Percentiles rank a stretch among this genome's conserved stretches.
Evolutionary conservation across 768 basidiomycete genomes (phyloP).

Genomic region (Hebeloma cylindrosporum): DNA sequence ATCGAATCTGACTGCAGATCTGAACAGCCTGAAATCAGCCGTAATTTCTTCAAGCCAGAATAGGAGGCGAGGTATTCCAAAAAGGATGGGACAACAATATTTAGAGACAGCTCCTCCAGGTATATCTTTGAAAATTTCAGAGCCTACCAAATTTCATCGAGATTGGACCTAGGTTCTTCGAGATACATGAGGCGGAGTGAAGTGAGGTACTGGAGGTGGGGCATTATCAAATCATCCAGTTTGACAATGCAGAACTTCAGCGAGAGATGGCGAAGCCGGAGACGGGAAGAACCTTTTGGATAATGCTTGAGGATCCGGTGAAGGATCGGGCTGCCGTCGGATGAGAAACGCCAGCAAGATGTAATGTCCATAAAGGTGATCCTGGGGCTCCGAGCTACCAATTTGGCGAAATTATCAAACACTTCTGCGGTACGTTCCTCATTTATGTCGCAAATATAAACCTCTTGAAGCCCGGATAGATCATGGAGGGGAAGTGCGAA

Average conservation of each 20-base stretch:
- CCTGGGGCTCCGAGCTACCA: constrained; percentile 10
- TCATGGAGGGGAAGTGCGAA: constrained; percentile 1
- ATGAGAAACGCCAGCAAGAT: constrained; percentile 8
- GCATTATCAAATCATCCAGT: constrained; percentile 8
- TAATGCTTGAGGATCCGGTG: constrained; percentile 16
- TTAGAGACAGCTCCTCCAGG: constrained; percentile 6
- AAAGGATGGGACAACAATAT: not conserved
- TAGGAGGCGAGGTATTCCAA: constrained; percentile 9
- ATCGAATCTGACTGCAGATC: constrained; percentile 1
- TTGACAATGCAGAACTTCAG: constrained; percentile 5
- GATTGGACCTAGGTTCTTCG: constrained; percentile 8
- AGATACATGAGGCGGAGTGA: constrained; percentile 8
- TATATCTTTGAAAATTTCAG: not conserved
- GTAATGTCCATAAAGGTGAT: constrained; percentile 9
- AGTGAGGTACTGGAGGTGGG: constrained; percentile 10
- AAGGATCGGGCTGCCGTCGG: constrained; percentile 10
- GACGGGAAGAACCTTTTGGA: constrained; percentile 3
- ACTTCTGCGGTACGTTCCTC: constrained; percentile 5
- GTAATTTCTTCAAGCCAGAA: constrained; percentile 8
- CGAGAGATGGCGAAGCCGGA: constrained; percentile 11
- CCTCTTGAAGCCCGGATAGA: constrained; percentile 1
- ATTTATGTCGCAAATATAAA: constrained; percentile 6
- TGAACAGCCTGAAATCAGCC: not conserved
- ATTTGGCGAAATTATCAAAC: constrained; percentile 9
- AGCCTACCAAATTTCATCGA: constrained; percentile 7